Evolutionary conservation across 257 asterid species (phyloP).

Genomic region (Coffea canephora): DNA sequence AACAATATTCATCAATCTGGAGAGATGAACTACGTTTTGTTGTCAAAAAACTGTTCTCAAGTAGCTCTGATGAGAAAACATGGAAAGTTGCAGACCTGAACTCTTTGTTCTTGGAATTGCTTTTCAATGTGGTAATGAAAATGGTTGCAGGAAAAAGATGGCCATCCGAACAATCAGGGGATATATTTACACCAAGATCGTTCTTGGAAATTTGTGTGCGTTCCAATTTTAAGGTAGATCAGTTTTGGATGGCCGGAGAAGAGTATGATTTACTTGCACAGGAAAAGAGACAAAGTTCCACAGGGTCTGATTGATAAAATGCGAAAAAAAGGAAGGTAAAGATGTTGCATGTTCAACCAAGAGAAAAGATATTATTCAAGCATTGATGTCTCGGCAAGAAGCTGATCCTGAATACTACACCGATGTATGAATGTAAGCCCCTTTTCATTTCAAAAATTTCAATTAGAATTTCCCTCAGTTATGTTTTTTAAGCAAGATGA

Average conservation of each 20-base stretch:
- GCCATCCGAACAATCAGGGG: constrained; percentile 19
- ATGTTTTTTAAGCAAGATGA: too few relatives aligned
- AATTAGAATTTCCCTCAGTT: too few relatives aligned
- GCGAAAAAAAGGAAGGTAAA: neutral
- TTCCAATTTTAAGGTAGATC: constrained; percentile 21
- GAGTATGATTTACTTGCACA: neutral
- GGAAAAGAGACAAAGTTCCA: constrained; percentile 2
- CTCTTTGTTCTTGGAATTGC: constrained; percentile 35
- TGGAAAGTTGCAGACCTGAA: constrained; percentile 30
- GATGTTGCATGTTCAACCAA: neutral
- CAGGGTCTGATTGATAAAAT: constrained; percentile 22
- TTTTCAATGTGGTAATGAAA: constrained; percentile 35
- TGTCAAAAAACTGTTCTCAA: constrained; percentile 22
- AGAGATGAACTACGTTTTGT: constrained; percentile 29
- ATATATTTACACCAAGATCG: constrained; percentile 19
- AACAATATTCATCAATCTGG: constrained; percentile 23
- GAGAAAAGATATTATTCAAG: neutral
- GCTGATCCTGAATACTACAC: constrained; percentile 19
- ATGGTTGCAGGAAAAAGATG: constrained; percentile 45
- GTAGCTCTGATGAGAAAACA: neutral
- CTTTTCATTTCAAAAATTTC: neutral
- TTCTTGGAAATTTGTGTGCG: constrained; percentile 8
- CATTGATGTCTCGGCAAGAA: constrained; percentile 5
- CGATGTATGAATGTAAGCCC: constrained; percentile 7
- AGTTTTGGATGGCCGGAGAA: constrained; percentile 13